Percentiles rank a stretch among this genome's conserved stretches.
Conservation (phyloP, 2,329 filamentous ascomycete genomes). For the Diaporthe vaccinii region DNA sequence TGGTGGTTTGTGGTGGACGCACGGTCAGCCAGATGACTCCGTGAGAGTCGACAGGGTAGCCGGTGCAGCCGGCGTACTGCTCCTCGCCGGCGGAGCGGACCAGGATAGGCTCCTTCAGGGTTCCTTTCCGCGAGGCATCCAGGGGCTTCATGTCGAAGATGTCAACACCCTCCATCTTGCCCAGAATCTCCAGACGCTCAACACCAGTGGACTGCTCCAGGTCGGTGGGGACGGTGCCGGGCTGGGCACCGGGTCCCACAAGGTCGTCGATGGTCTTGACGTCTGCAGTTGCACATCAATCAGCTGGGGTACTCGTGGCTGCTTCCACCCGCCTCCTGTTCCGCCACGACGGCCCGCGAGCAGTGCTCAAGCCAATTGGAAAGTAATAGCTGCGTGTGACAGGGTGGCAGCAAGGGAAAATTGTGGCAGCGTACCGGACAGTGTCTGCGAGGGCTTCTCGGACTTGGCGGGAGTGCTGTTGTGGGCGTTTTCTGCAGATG, state of each 20-base stretch:
- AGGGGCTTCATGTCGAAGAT: constrained; percentile 98
- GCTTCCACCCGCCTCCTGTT: neutral
- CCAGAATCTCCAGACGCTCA: constrained; percentile 97
- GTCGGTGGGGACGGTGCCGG: constrained; percentile 91
- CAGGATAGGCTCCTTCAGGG: constrained; percentile 88
- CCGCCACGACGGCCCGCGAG: neutral
- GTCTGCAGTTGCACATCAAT: constrained; percentile 68
- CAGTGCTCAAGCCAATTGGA: neutral
- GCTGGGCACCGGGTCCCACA: constrained; percentile 82
- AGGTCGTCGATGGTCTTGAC: constrained; percentile 88
- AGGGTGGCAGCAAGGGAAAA: neutral
- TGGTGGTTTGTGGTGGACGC: constrained; percentile 56
- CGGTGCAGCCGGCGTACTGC: constrained; percentile 97
- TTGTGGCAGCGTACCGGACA: constrained; percentile 37
- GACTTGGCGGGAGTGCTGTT: constrained; percentile 39
- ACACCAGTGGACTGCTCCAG: constrained; percentile 96
- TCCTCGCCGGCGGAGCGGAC: constrained; percentile 95
- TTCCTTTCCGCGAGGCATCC: constrained; percentile 90
- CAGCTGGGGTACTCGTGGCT: constrained; percentile 36
- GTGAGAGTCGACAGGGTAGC: constrained; percentile 93
- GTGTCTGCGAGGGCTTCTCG: constrained; percentile 27
- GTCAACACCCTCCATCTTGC: constrained; percentile 99
- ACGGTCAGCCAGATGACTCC: constrained; percentile 90
- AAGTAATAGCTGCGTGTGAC: neutral
- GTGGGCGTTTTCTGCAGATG: constrained; percentile 36